Base-by-base conservation (phyloP, 441 rosid genomes). In the Lepidium campestre region DNA sequence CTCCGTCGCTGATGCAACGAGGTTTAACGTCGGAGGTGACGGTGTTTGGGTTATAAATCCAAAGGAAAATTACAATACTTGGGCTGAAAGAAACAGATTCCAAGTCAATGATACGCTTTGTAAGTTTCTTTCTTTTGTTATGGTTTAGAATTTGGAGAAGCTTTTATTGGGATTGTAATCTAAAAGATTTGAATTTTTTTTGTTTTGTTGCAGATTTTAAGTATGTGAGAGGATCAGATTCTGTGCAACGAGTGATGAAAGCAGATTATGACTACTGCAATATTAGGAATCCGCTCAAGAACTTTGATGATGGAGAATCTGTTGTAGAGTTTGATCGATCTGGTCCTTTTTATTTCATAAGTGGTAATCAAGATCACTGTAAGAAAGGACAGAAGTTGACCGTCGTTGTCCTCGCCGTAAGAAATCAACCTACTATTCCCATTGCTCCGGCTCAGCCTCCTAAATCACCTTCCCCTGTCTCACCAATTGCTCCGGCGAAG, bases 291-390 rank as follows among this genome's bases (percentile, higher is more conserved):
- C 86, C 93, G 0, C 17, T 86, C 14, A 58, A 48, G 68, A 70
- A 41, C 7, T 55, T 82, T 84, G 70, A 40, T 0, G 70, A 74
- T 48, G 96, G 88, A 6, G 57, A 76, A 12, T 62, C 91, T 14
- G 68, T 46, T 47, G 74, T 86, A 31, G 45, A 49, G n/a, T 52
- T 89, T 15, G 72, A 72, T 29, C 78, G 57, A 5, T 76, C 94
- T 8, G 98, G 98, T 49, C 81, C 83, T 0, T 82, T 82, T 55
- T 86, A 20, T 47, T 91, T 91, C 79, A 80, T 91, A 0, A 83
- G 92, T 65, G 98, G 89, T 11, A 74, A 73, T 4, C 23, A 71
- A 57, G 79, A 68, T 5, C 74, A 77, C 47, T 89, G 96, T 49
- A 32, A 47, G 12, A 77, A 79, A 11, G 96, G 87, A 1, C 96